Evolutionary conservation across 1,284 basidiomycete species (phyloP), one percentile per base, ranked within the genome.

Genomic region (Meripilus lineatus): DNA sequence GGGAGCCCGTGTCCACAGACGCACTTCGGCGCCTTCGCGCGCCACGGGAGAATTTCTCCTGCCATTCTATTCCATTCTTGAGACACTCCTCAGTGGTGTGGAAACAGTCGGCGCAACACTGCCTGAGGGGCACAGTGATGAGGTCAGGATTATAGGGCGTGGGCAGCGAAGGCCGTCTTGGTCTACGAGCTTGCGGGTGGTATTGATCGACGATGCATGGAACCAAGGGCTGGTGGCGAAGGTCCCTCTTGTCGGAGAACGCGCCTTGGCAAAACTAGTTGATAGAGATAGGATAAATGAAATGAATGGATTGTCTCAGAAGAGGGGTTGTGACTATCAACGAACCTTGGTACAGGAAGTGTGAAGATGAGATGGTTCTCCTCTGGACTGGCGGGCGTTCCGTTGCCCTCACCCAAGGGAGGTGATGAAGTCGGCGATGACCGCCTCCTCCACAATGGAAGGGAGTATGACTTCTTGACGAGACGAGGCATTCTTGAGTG

Each of bases 101-200:
- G 32, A 70, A 65, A 51, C 79, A 82, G 36, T 74, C 67, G n/a
- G 65, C 51, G 48, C 79, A 82, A 58, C 79, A 82, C n/a, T 72
- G 63, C 20, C 79, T 73, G 15, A 82, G 62, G 6, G 79, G 81
- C 2, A 82, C 57, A 0, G 74, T 80, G 15, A 63, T 43, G 14
- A 61, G 39, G 44, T 66, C 61, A 2, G 62, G 28, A 7, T 50
- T 50, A 8, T 45, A 46, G 14, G 58, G 50, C 13, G 50, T 53
- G 3, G 58, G 51, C 11, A 56, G 47, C 25, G 55, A 60, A 4
- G 56, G 50, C 13, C 54, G 54, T 40, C 56, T 45, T 24, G 45
- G 50, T 32, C 43, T 51, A n/a, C 39, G 42, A 15, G 40, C 45
- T 35, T 37, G 44, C 40, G 40, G 24, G 30, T 47, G 44, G 33